Conservation (phyloP, 148 eudicot species). For the Gaultheria prostrata region DNA sequence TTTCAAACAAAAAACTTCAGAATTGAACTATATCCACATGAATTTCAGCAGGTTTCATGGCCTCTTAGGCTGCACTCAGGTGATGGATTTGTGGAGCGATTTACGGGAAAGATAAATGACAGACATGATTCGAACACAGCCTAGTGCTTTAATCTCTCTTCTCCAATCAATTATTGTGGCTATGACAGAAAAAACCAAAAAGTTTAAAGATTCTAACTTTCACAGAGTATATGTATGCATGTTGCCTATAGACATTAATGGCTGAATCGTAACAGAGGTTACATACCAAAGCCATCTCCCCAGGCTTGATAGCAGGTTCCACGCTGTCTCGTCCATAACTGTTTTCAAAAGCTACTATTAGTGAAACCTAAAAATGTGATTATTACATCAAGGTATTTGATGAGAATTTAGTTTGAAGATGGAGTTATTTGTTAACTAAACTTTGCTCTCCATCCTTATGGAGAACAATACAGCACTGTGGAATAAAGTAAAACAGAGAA, state of each 20-base stretch:
- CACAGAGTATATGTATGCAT: neutral
- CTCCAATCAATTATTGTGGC: neutral
- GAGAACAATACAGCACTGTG: neutral
- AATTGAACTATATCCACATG: neutral
- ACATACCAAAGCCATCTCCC: conserved; percentile 83
- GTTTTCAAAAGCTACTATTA: conserved; percentile 24
- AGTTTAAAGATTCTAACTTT: too few relatives aligned
- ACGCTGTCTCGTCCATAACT: conserved; percentile 88
- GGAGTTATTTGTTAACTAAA: neutral
- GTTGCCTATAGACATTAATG: neutral
- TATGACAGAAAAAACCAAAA: neutral
- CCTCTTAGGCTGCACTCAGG: neutral
- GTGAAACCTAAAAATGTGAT: neutral
- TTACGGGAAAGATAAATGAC: neutral
- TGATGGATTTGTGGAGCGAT: neutral
- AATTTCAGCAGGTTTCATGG: neutral
- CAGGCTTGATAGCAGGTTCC: conserved; percentile 90
- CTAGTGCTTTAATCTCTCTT: neutral
- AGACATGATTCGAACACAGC: neutral
- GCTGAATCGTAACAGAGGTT: neutral
- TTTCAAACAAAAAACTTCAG: neutral
- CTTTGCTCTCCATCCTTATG: neutral
- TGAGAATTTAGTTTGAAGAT: neutral
- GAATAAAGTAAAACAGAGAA: neutral
- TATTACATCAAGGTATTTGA: neutral